Conservation (phyloP, 768 basidiomycete species). For the Naganishia antarctica region DNA sequence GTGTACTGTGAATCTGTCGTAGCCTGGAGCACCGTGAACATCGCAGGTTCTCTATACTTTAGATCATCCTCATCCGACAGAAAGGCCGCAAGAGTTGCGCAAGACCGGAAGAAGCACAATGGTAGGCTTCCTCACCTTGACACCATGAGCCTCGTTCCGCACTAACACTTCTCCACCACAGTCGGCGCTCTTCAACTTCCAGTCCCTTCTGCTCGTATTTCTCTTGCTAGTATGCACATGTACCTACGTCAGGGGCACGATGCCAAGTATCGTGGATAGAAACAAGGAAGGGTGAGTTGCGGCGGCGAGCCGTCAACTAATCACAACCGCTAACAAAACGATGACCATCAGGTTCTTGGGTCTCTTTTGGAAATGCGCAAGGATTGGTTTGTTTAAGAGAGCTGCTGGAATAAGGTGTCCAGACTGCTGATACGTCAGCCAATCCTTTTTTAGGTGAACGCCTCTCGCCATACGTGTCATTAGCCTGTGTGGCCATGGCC, state of each 20-base stretch:
- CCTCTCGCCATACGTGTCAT: slow-evolving; percentile 87
- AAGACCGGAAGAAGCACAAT: no score
- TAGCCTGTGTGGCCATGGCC: slow-evolving; percentile 92
- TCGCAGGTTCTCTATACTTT: no score
- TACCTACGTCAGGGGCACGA: slow-evolving; percentile 85
- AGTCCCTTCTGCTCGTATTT: slow-evolving; percentile 87
- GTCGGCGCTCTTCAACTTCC: slow-evolving; percentile 98
- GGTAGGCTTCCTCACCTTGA: background rate
- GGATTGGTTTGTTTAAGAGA: slow-evolving; percentile 66
- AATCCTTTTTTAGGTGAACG: slow-evolving; percentile 67
- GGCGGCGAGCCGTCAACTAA: slow-evolving; percentile 15
- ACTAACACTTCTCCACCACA: slow-evolving; percentile 36
- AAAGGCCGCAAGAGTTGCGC: no score
- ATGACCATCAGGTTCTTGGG: slow-evolving; percentile 67
- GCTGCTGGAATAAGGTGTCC: background rate
- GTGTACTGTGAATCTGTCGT: no score
- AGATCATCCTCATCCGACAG: no score
- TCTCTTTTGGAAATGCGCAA: slow-evolving; percentile 88
- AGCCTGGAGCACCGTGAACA: no score
- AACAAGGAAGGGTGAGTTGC: slow-evolving; percentile 81
- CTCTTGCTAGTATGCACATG: slow-evolving; percentile 93
- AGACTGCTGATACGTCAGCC: background rate
- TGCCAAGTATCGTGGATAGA: slow-evolving; percentile 81
- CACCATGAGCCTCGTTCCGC: background rate
- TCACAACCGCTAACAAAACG: background rate